These are phyloP conservation scores for Fusarium sp. DNA, from an alignment of 2,329 filamentous ascomycete genomes.

Conservation along the genomic window DNA sequence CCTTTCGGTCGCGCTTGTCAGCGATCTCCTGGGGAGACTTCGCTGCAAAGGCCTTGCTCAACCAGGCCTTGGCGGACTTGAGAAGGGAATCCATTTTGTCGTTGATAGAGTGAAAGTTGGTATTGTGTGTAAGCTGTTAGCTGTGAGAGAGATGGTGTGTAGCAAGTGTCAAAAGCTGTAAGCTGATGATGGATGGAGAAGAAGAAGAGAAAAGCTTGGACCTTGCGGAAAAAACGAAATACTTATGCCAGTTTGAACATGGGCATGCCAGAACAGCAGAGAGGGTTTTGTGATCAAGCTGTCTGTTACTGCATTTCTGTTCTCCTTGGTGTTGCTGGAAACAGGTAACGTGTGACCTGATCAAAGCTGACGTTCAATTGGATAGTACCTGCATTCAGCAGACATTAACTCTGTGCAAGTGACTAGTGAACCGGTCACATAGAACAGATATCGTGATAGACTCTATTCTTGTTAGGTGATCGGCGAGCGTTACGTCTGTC, in stretches of 20 bases:
- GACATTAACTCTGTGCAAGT: not conserved
- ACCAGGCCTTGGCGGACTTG: not conserved
- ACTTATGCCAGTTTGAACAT: not conserved
- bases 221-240: not conserved
- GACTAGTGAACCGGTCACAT: not conserved
- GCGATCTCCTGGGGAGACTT: not conserved
- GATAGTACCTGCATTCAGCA: not conserved
- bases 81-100: not conserved
- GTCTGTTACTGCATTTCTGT: not conserved
- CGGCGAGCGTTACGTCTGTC: not conserved
- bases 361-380: not conserved
- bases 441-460: not conserved
- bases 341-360: fast-evolving
- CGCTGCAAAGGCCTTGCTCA: not conserved
- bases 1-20: too few species aligned
- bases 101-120: too few species aligned
- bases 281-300: not conserved
- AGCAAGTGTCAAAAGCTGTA: not conserved
- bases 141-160: too few species aligned
- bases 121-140: too few species aligned
- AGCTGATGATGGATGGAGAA: not conserved
- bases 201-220: not conserved
- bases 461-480: not conserved
- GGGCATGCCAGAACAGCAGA: not conserved
- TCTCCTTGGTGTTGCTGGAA: fast-evolving